A percentile compares a stretch with the other conserved stretches of the same genome.
phyloP scores from a whole-genome alignment of 2,329 filamentous ascomycete species.

The Botryotinia globosa region DNA sequence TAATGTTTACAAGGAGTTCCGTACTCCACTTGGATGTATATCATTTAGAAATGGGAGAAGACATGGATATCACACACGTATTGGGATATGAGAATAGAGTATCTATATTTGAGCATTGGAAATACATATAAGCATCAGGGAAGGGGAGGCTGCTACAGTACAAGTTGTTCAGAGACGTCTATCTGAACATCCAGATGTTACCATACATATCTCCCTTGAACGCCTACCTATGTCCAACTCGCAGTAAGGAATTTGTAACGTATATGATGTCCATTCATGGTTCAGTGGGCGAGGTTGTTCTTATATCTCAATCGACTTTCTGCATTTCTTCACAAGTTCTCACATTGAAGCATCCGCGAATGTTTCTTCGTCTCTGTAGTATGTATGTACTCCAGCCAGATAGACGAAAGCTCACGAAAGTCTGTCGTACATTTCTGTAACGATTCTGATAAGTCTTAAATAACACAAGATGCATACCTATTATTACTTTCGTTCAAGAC shows the following conservation, averaged over 20 bases:
- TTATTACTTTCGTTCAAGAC: slow-evolving; percentile 1
- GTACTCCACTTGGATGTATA: neutral
- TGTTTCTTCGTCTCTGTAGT: neutral
- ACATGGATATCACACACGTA: neutral
- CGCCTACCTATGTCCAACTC: neutral
- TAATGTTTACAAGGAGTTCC: neutral
- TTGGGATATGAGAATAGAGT: neutral
- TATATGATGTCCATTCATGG: neutral
- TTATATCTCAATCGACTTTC: neutral
- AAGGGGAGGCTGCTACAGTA: neutral
- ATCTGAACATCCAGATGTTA: neutral
- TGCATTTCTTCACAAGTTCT: neutral
- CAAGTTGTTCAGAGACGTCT: neutral
- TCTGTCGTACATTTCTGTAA: neutral
- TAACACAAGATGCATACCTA: neutral
- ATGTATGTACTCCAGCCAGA: neutral
- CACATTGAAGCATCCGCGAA: neutral
- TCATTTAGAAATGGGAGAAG: neutral
- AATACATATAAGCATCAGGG: neutral
- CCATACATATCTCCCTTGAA: neutral
- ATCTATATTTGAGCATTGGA: neutral
- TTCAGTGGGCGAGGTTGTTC: neutral
- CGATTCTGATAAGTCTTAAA: neutral
- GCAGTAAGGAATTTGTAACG: neutral
- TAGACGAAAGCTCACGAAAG: neutral